A percentile compares a stretch with the other conserved stretches of the same genome.
Conservation (phyloP, 1,139 yeast genomes). For the Hyphopichia fennica region DNA sequence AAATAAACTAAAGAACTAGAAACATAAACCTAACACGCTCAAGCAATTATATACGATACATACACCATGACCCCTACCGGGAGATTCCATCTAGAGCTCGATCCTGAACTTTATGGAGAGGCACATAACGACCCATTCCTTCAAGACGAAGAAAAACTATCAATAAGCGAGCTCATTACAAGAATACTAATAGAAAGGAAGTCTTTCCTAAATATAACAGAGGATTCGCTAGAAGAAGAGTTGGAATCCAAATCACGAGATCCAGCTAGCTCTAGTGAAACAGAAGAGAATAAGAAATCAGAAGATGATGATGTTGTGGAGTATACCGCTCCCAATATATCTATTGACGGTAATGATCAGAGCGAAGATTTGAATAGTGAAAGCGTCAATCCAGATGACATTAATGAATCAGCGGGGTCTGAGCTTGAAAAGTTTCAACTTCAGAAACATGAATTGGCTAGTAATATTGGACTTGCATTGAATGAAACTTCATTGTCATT, state of each 20-base stretch:
- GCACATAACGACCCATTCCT: constrained; percentile 38
- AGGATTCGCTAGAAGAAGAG: constrained; percentile 44
- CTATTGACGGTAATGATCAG: constrained; percentile 11
- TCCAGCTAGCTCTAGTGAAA: constrained; percentile 4
- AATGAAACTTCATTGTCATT: constrained; percentile 87
- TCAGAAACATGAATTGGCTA: constrained; percentile 56
- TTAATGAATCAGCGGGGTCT: constrained; percentile 15
- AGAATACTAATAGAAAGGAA: constrained; percentile 38
- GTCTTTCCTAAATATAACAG: constrained; percentile 52
- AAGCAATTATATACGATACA: background rate
- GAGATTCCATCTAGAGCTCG: constrained; percentile 14
- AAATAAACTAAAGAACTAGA: no score
- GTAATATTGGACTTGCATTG: constrained; percentile 63
- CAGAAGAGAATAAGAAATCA: constrained; percentile 4
- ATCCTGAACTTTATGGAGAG: constrained; percentile 26
- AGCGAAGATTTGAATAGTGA: constrained; percentile 5
- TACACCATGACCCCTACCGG: background rate
- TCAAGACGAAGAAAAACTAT: constrained; percentile 39
- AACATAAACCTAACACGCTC: background rate
- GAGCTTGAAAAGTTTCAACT: constrained; percentile 53
- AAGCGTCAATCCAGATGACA: constrained; percentile 6
- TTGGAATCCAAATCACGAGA: constrained; percentile 10
- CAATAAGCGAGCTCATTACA: constrained; percentile 43
- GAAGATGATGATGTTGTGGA: constrained; percentile 8
- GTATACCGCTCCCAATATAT: background rate